Evolutionary conservation across 768 basidiomycete species (phyloP).

Genomic region (Roridomyces roridus): DNA sequence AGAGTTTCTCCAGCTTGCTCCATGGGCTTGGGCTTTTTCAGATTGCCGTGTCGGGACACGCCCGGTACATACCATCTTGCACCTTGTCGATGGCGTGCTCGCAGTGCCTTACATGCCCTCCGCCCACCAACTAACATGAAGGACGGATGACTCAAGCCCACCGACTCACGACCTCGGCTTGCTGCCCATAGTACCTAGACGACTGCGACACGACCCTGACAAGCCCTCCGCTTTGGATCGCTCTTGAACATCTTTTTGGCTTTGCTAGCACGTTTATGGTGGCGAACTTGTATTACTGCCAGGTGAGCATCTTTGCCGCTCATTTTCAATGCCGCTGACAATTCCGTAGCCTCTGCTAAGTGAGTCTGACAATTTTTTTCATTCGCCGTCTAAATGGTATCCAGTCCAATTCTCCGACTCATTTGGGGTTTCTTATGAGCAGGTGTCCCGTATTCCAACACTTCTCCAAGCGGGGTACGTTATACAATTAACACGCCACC

Average conservation of each 20-base stretch:
- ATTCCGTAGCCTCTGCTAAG: conserved; percentile 66
- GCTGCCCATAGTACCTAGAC: conserved; percentile 66
- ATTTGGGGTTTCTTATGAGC: conserved; percentile 37
- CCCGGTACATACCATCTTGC: too few species aligned
- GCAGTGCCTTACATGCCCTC: too few species aligned
- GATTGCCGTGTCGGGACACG: too few species aligned
- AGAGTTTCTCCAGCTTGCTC: too few species aligned
- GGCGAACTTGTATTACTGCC: conserved; percentile 83
- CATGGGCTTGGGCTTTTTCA: too few species aligned
- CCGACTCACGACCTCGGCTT: conserved; percentile 57
- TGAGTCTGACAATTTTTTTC: conserved; percentile 34
- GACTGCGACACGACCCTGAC: conserved; percentile 56
- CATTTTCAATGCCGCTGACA: neutral
- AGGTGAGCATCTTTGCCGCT: conserved; percentile 29
- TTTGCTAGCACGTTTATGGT: conserved; percentile 67
- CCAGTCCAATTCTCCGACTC: conserved; percentile 50
- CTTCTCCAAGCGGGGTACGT: conserved; percentile 71
- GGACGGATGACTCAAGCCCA: neutral
- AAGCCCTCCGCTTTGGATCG: conserved; percentile 57
- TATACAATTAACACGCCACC: too few species aligned
- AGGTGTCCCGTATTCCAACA: conserved; percentile 41
- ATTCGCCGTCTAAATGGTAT: neutral
- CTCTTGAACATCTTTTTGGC: conserved; percentile 66
- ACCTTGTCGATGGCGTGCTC: too few species aligned
- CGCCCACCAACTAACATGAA: too few species aligned